These are phyloP conservation scores for Exidia glandulosa DNA, from an alignment of 768 basidiomycete species.

Conservation along the genomic window DNA sequence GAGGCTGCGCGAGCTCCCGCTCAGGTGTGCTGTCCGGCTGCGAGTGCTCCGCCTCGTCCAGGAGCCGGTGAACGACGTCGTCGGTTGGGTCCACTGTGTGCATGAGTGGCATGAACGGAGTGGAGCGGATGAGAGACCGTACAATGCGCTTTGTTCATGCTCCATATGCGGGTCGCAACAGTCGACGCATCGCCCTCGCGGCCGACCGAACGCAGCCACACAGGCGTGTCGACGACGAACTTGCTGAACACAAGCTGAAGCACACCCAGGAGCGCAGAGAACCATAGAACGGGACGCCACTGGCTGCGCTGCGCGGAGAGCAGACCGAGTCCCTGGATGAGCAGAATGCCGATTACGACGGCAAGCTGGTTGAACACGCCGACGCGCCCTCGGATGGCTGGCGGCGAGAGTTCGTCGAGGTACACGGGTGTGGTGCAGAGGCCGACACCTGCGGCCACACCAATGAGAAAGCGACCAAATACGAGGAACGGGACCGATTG, in stretches of 20 bases:
- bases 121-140: background rate
- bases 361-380: slow-evolving; percentile 74
- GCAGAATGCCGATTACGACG: slow-evolving; percentile 78
- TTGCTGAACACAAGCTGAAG: slow-evolving; percentile 46
- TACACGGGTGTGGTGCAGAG: slow-evolving; percentile 76
- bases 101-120: slow-evolving; percentile 22
- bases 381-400: slow-evolving; percentile 60
- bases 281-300: slow-evolving; percentile 63
- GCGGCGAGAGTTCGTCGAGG: slow-evolving; percentile 76
- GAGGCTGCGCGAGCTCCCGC: background rate
- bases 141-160: slow-evolving; percentile 3
- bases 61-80: slow-evolving; percentile 19
- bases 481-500: slow-evolving; percentile 42
- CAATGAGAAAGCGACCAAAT: slow-evolving; percentile 59
- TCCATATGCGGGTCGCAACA: slow-evolving; percentile 46
- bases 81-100: slow-evolving; percentile 3
- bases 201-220: slow-evolving; percentile 46
- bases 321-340: slow-evolving; percentile 72
- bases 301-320: slow-evolving; percentile 52
- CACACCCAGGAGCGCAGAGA: slow-evolving; percentile 46
- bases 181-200: slow-evolving; percentile 37
- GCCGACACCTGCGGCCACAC: slow-evolving; percentile 62
- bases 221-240: slow-evolving; percentile 58
- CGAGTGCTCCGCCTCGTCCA: slow-evolving; percentile 5
- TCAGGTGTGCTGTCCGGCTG: background rate